phyloP scores from a whole-genome alignment of 441 rosid genomes.

The Dalechampia spathulata region DNA sequence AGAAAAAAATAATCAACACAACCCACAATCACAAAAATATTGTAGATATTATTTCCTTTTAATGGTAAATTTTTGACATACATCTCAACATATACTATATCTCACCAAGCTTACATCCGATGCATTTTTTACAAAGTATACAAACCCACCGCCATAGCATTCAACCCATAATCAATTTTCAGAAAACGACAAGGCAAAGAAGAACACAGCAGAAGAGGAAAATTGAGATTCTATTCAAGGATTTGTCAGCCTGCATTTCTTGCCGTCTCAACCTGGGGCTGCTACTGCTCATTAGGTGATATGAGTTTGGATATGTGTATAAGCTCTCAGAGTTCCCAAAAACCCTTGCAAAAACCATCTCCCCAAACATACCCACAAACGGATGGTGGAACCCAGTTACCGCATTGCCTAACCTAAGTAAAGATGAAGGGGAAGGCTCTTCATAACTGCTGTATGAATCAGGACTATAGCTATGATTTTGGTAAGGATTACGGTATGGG shows the following conservation, averaged over 20 bases:
- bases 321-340: constrained; percentile 52
- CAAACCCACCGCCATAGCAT: background rate
- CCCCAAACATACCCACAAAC: constrained; percentile 61
- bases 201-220: constrained; percentile 71
- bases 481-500: constrained; percentile 52
- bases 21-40: too few relatives aligned
- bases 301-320: constrained; percentile 43
- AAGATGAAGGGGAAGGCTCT: constrained; percentile 29
- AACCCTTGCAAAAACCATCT: constrained; percentile 53
- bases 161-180: constrained; percentile 8
- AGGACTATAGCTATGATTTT: constrained; percentile 22
- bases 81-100: background rate
- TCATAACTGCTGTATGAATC: constrained; percentile 28
- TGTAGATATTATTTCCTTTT: too few relatives aligned
- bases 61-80: background rate
- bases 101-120: constrained; percentile 1
- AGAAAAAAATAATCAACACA: too few relatives aligned
- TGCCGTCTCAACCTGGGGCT: constrained; percentile 60
- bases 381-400: constrained; percentile 41
- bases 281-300: constrained; percentile 33
- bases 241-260: constrained; percentile 59
- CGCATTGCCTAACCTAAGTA: constrained; percentile 28
- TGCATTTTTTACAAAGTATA: constrained; percentile 10
- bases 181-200: constrained; percentile 67
- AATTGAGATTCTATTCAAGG: constrained; percentile 65